phyloP scores from a whole-genome alignment of 2,329 filamentous ascomycete species.

The Exserohilum rostratum region DNA sequence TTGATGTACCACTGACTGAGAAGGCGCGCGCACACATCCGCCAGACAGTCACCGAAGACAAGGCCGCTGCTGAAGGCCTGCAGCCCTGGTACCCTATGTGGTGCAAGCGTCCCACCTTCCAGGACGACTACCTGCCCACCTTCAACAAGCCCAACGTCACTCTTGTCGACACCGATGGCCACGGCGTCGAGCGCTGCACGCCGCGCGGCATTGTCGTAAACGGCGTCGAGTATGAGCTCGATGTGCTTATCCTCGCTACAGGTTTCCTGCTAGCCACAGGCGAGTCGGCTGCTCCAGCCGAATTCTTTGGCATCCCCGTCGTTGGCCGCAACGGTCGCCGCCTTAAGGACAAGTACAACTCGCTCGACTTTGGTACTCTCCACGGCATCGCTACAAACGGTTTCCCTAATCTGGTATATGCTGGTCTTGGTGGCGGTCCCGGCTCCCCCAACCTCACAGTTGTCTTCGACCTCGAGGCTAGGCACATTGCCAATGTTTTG shows the following conservation, averaged over 20 bases:
- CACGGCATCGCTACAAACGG: constrained; percentile 43
- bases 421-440: neutral
- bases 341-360: constrained; percentile 54
- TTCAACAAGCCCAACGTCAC: constrained; percentile 66
- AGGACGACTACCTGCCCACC: constrained; percentile 61
- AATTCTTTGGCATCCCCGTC: constrained; percentile 40
- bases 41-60: constrained; percentile 53
- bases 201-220: constrained; percentile 53
- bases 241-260: constrained; percentile 54
- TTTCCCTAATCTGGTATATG: constrained; percentile 27
- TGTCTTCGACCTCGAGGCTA: constrained; percentile 1
- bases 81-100: constrained; percentile 65
- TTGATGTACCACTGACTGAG: constrained; percentile 4
- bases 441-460: constrained; percentile 3
- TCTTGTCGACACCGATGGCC: constrained; percentile 64
- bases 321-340: constrained; percentile 52
- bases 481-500: constrained; percentile 5
- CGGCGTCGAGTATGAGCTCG: constrained; percentile 55
- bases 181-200: constrained; percentile 57
- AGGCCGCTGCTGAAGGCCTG: constrained; percentile 56
- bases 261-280: constrained; percentile 44
- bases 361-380: constrained; percentile 49
- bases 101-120: constrained; percentile 68
- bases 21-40: neutral
- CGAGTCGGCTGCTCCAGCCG: constrained; percentile 24